Conservation (phyloP, 2,329 filamentous ascomycete genomes). For the Ceratocystis colombiana region DNA sequence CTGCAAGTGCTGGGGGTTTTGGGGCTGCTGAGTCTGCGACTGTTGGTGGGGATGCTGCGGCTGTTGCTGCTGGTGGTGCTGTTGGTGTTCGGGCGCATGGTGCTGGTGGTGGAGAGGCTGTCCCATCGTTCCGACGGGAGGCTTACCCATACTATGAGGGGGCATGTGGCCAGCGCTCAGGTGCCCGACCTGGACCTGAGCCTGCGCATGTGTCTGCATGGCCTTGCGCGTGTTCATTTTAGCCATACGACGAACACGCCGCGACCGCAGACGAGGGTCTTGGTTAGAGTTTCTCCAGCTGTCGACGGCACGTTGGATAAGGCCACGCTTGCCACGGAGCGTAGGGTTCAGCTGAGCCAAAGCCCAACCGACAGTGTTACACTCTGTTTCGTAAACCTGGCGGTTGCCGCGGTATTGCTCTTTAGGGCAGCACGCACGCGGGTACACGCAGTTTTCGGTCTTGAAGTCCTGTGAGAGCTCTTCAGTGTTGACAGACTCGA, state of each 20-base stretch:
- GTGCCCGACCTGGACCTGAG: conserved; percentile 18
- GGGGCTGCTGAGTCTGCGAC: conserved; percentile 20
- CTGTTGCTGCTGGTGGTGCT: conserved; percentile 37
- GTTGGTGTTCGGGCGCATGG: conserved; percentile 47
- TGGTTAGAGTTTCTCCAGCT: conserved; percentile 99
- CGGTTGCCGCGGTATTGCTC: conserved; percentile 95
- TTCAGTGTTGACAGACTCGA: conserved; percentile 90
- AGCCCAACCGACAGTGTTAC: conserved; percentile 99
- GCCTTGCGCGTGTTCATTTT: conserved; percentile 86
- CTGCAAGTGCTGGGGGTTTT: conserved; percentile 34
- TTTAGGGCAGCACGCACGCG: conserved; percentile 85
- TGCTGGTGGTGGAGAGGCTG: conserved; percentile 58
- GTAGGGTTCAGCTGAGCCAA: conserved; percentile 86
- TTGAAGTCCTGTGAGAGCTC: conserved; percentile 81
- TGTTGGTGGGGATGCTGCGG: conserved; percentile 19
- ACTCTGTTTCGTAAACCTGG: conserved; percentile 93
- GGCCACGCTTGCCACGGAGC: conserved; percentile 80
- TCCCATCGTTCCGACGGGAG: conserved; percentile 57
- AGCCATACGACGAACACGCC: conserved; percentile 86
- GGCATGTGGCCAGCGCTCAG: conserved; percentile 53
- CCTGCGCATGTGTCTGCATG: conserved; percentile 49
- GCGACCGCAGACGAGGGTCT: conserved; percentile 79
- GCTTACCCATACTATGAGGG: conserved; percentile 52
- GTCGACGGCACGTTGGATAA: conserved; percentile 94
- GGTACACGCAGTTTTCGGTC: conserved; percentile 96